Base-by-base conservation (phyloP, 2,329 filamentous ascomycete genomes). In the Colletotrichum liriopes region DNA sequence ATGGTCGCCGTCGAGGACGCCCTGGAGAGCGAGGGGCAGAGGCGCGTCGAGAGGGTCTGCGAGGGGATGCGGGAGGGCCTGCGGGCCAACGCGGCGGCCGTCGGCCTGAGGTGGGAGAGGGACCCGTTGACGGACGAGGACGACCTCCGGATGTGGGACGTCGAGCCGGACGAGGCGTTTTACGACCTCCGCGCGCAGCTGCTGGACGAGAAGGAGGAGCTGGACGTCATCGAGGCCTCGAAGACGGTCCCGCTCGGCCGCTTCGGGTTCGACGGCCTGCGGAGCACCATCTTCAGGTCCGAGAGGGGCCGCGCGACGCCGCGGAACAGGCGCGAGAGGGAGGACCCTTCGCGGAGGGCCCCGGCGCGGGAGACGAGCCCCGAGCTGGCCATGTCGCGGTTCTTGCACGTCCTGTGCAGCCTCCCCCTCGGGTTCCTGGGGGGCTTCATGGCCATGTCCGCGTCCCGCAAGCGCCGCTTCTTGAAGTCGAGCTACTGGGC, bases 401-500 rank as follows among this genome's bases (percentile, higher is more conserved):
- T 67, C n/a, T 37, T 67, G 4, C 63, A 66, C 35, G 55, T 49
- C 39, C 47, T 71, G 49, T 62, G 51, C 35, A 63, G 64, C 51
- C 26, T 71, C 23, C 68, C 68, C 18, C 56, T 71, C 5, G n/a
- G 32, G 26, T 71, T 71, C 5, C 56, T 71, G 16, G 41, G 32
- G 1, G 1, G 23, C 49, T 71, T 67, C 64, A 20, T 56, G 12
- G 43, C 1, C 23, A 67, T 71, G 64, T 7, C 35, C 0, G 2
- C 18, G n/a, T 12, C n/a, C 2, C 23, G 29, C n/a, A 20, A 56
- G 58, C 39, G 32, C 20, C 14, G 56, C 29, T 71, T 67, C 18
- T 51, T 71, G 18, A 62, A 67, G 64, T 29, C 64, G 23, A 56
- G 29, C 26, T 67, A 67, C 64, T 49, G 39, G 23, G 68, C 68